phyloP scores from a whole-genome alignment of 805 yeast genomes.

The Komagataella phaffii region DNA sequence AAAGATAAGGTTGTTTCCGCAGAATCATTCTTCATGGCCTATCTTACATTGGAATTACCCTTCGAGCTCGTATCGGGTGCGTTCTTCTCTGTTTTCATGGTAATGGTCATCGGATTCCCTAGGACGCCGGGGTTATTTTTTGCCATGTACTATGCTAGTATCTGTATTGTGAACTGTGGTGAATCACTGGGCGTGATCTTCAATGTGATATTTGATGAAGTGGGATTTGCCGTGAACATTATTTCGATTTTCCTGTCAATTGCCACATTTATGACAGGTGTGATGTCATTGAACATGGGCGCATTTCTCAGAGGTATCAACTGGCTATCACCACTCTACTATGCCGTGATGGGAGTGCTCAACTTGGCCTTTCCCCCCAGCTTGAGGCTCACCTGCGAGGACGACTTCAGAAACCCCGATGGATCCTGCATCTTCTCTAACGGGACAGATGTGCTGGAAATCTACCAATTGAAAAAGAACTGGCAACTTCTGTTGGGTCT shows the following conservation, averaged over 20 bases:
- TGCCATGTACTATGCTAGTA: conserved; percentile 38
- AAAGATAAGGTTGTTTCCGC: conserved; percentile 60
- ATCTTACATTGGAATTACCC: conserved; percentile 52
- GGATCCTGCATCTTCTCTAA: conserved; percentile 32
- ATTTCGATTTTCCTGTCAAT: conserved; percentile 53
- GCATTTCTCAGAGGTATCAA: conserved; percentile 55
- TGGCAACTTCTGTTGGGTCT: conserved; percentile 24
- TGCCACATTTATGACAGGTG: conserved; percentile 76
- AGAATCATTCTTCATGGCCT: conserved; percentile 46
- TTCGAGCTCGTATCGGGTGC: conserved; percentile 48
- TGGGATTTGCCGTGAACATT: conserved; percentile 71
- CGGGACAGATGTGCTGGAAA: conserved; percentile 43
- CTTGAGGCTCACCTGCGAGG: conserved; percentile 36
- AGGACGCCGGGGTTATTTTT: conserved; percentile 56
- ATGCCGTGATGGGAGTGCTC: conserved; percentile 48
- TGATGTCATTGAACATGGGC: conserved; percentile 70
- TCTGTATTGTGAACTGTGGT: conserved; percentile 55
- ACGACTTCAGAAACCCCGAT: conserved; percentile 11
- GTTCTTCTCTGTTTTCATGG: conserved; percentile 46
- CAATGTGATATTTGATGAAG: conserved; percentile 56
- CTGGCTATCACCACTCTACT: conserved; percentile 67
- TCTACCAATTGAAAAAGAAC: conserved; percentile 29
- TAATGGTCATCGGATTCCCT: conserved; percentile 64
- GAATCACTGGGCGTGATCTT: conserved; percentile 77
- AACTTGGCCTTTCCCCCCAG: conserved; percentile 41